phyloP scores from a whole-genome alignment of 163 green algal species.

The Scenedesmus sp. region DNA sequence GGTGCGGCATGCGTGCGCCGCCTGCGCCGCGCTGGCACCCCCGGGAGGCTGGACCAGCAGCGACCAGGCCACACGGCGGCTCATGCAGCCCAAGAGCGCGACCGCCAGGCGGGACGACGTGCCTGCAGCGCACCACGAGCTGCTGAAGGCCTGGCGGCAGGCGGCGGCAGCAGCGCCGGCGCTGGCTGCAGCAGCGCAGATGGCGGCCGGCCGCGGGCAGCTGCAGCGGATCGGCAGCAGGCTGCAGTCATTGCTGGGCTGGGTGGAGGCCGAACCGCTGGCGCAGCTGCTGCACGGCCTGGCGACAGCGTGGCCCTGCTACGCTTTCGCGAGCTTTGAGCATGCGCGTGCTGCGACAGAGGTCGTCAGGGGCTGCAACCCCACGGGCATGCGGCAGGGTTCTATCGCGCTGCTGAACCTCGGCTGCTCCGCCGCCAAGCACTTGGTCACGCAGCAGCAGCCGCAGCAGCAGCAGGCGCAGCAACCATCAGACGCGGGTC shows the following conservation, averaged over 20 bases:
- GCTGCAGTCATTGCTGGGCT: neutral
- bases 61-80: neutral
- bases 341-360: neutral
- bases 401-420: neutral
- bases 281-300: neutral
- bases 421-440: neutral
- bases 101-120: neutral
- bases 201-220: neutral
- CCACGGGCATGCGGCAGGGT: neutral
- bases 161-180: neutral
- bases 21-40: neutral
- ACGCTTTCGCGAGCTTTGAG: neutral
- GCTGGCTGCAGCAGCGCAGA: neutral
- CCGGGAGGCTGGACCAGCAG: neutral
- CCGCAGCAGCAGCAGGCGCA: neutral
- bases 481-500: neutral
- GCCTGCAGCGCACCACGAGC: neutral
- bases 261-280: neutral
- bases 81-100: neutral
- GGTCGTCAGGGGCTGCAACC: neutral
- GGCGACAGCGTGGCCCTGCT: neutral
- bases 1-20: neutral
- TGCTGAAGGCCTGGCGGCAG: neutral
- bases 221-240: neutral
- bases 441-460: neutral